A percentile compares a stretch with the other conserved stretches of the same genome.
Evolutionary conservation across 1,284 basidiomycete genomes (phyloP).

Genomic region (Puccinia triticina): DNA sequence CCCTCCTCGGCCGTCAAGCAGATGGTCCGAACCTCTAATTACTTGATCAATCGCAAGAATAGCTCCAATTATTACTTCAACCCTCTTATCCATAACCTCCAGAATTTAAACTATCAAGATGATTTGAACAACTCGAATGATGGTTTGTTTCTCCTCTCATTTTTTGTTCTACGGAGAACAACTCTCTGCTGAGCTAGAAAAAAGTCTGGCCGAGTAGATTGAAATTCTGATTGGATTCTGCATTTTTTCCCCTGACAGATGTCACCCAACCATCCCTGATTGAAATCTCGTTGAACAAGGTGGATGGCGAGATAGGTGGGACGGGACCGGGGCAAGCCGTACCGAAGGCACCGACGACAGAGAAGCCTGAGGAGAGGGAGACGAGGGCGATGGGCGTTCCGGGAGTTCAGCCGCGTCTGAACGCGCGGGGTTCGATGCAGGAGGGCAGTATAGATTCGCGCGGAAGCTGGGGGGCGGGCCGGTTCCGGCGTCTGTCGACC

Average conservation of each 20-base stretch:
- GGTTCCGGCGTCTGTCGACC: constrained; percentile 24
- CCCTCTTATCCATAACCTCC: not conserved
- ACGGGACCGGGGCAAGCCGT: not conserved
- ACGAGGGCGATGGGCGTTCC: not conserved
- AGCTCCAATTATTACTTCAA: not conserved
- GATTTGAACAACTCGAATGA: constrained; percentile 16
- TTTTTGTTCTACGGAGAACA: not conserved
- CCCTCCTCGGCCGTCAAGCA: constrained; percentile 26
- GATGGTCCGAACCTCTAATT: constrained; percentile 30
- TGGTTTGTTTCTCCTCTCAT: constrained; percentile 15
- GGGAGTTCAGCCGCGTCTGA: not conserved
- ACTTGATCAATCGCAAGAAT: constrained; percentile 31
- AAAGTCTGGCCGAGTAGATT: not conserved
- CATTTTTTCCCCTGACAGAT: constrained; percentile 13
- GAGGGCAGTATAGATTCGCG: not conserved
- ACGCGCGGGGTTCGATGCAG: not conserved
- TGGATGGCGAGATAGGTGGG: not conserved
- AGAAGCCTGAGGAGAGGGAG: not conserved
- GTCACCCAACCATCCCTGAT: constrained; percentile 22
- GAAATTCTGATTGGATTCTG: not conserved
- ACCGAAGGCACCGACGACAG: not conserved
- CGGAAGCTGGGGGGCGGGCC: not conserved
- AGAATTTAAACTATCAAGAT: constrained; percentile 16
- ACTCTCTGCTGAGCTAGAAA: not conserved
- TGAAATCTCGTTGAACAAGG: constrained; percentile 33